Base-by-base conservation (phyloP, 73 alveolate genomes). In the Uronychia setigera region DNA sequence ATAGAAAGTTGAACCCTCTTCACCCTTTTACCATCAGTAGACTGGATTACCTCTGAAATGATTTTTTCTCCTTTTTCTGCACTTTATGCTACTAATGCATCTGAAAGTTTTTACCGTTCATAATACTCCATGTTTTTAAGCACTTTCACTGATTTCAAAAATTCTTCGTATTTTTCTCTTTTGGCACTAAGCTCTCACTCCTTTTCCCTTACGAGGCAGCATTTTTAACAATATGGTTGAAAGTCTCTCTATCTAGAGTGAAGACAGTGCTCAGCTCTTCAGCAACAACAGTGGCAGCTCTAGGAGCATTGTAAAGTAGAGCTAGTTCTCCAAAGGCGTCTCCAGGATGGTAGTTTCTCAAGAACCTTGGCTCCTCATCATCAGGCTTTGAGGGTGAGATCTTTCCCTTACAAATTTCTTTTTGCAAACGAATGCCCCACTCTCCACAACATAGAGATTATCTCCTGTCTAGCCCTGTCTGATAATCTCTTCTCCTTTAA, bases 391-490 rank as follows among this genome's bases (percentile, higher is more conserved):
- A 83, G 83, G 96, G 89, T 14, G 83, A 87, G 67, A 94, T n/a
- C 74, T 35, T 29, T 89, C 81, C 11, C 86, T 77, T 26, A 85
- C 81, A 79, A 94, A 81, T 0, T 74, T 29, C 85, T 92, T 95
- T 30, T 26, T 79, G 93, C 98, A 95, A 58, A 95, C 86, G 76
- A 96, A 86, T 35, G 87, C 83, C 11, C 99, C 99, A 57, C 87
- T 35, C 84, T 97, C 99, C 27, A 98, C 99, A 32, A 98, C 98
- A 88, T 89, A 98, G 59, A 98, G 85, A 67, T 89, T 96, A 92
- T 96, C 97, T 9, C 99, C 99, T 78, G 95, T 97, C 78, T 98
- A 99, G 26, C 99, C 99, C 93, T 98, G 96, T 74, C 92, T 87
- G 74, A 98, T 95, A 79, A 96, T 97, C 74, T 84, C 76, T 77